Evolutionary conservation across 2,329 filamentous ascomycete species (phyloP).

Genomic region (Penicillium janthinellum): DNA sequence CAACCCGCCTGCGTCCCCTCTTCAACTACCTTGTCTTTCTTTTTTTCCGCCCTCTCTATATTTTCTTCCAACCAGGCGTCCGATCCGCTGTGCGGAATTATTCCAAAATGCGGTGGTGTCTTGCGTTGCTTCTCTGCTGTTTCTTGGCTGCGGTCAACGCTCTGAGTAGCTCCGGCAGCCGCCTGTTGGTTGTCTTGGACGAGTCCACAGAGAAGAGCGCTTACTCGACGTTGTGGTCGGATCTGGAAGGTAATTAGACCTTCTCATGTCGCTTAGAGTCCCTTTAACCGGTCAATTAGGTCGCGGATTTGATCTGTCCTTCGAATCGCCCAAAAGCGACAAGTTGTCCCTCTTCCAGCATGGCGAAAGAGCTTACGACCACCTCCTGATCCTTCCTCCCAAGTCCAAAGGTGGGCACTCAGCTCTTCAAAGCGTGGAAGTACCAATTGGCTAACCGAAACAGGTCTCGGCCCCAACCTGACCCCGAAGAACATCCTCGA

Average conservation of each 20-base stretch:
- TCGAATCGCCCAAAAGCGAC: slow-evolving; percentile 81
- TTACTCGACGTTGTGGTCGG: slow-evolving; percentile 73
- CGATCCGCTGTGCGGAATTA: slow-evolving; percentile 39
- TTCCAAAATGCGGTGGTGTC: slow-evolving; percentile 70
- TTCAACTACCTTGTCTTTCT: slow-evolving; percentile 17
- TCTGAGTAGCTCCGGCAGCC: slow-evolving; percentile 74
- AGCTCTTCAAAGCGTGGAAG: neutral
- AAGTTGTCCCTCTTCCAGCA: slow-evolving; percentile 77
- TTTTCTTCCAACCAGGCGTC: slow-evolving; percentile 19
- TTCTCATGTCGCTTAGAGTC: neutral
- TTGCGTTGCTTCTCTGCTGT: slow-evolving; percentile 70
- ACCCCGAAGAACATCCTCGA: slow-evolving; percentile 84
- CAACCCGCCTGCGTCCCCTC: slow-evolving; percentile 20
- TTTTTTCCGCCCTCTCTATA: slow-evolving; percentile 18
- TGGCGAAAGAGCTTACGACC: slow-evolving; percentile 87
- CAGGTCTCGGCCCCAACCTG: slow-evolving; percentile 83
- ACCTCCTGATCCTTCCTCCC: slow-evolving; percentile 82
- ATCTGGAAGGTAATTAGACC: slow-evolving; percentile 47
- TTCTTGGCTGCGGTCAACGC: slow-evolving; percentile 60
- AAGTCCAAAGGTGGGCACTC: slow-evolving; percentile 75
- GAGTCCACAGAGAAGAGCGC: slow-evolving; percentile 75
- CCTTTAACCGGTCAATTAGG: slow-evolving; percentile 43
- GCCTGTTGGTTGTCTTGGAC: slow-evolving; percentile 84
- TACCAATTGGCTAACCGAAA: slow-evolving; percentile 29
- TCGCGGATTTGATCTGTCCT: slow-evolving; percentile 78